phyloP scores from a whole-genome alignment of 2,329 filamentous ascomycete species.

The Venturia nashicola region DNA sequence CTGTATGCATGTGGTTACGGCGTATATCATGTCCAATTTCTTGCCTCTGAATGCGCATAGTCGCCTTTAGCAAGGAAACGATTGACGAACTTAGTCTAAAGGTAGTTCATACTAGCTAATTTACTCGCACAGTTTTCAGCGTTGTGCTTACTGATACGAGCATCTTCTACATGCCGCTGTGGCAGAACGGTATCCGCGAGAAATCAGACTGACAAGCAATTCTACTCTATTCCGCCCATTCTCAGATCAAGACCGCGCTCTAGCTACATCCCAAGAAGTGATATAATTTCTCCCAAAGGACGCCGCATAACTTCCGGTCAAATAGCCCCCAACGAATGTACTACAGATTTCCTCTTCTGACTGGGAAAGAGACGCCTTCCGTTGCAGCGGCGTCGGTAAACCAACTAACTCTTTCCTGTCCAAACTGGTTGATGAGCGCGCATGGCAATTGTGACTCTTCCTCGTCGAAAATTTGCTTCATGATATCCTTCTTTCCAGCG shows the following conservation, averaged over 20 bases:
- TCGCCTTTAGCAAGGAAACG: not conserved
- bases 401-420: constrained; percentile 83
- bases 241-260: not conserved
- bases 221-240: not conserved
- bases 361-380: constrained; percentile 72
- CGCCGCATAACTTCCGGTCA: not conserved
- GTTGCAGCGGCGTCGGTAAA: constrained; percentile 82
- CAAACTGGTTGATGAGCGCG: constrained; percentile 72
- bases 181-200: not conserved
- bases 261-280: not conserved
- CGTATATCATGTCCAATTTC: not conserved
- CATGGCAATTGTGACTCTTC: constrained; percentile 72
- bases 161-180: not conserved
- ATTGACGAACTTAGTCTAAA: not conserved
- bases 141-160: not conserved
- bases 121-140: not conserved
- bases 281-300: not conserved
- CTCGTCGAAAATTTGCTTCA: constrained; percentile 82
- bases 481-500: constrained; percentile 74
- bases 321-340: not conserved
- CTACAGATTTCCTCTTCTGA: constrained; percentile 48
- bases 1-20: no score
- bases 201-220: not conserved
- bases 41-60: not conserved
- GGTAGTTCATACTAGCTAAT: not conserved